Percentiles rank a stretch among this genome's conserved stretches.
Conservation (phyloP, 139 green algal species). For the Auxenochlorella protothecoides region DNA sequence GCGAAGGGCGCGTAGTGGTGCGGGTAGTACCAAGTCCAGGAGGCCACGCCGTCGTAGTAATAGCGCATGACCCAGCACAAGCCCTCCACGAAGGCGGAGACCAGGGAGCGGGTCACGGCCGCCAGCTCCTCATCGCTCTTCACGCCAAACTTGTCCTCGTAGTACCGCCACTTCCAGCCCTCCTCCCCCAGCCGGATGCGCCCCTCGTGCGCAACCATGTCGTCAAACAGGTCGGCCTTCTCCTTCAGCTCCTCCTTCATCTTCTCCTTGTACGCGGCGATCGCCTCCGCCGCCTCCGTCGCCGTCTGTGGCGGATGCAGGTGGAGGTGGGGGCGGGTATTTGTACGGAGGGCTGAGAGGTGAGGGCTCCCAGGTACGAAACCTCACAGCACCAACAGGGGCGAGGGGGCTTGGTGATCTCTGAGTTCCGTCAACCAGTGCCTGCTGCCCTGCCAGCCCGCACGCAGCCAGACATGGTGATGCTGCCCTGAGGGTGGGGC, state of each 20-base stretch:
- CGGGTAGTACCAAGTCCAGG: slow-evolving; percentile 86
- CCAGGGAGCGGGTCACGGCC: slow-evolving; percentile 41
- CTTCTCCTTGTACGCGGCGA: slow-evolving; percentile 7
- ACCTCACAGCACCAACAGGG: too few relatives aligned
- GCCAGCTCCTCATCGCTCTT: slow-evolving; percentile 7
- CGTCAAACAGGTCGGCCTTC: slow-evolving; percentile 71
- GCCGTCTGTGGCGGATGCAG: not conserved
- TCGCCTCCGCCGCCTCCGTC: not conserved
- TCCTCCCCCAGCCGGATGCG: slow-evolving; percentile 74
- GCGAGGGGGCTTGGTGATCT: too few relatives aligned
- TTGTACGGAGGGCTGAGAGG: not conserved
- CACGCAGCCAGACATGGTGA: too few relatives aligned
- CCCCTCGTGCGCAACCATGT: slow-evolving; percentile 67
- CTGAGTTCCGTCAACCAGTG: too few relatives aligned
- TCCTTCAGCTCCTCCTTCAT: slow-evolving; percentile 65
- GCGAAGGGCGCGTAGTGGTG: slow-evolving; percentile 99
- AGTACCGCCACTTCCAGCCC: slow-evolving; percentile 90
- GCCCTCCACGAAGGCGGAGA: slow-evolving; percentile 79
- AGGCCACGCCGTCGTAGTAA: slow-evolving; percentile 76
- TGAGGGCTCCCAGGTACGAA: too few relatives aligned
- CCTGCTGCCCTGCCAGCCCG: too few relatives aligned
- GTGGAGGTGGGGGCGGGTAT: not conserved
- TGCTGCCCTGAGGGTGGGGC: too few relatives aligned
- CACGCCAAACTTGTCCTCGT: slow-evolving; percentile 43
- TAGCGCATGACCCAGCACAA: slow-evolving; percentile 95